A percentile compares a stretch with the other conserved stretches of the same genome.
These are phyloP conservation scores for Pestalotiopsis fici DNA, from an alignment of 2,329 filamentous ascomycete species.

Conservation along the genomic window DNA sequence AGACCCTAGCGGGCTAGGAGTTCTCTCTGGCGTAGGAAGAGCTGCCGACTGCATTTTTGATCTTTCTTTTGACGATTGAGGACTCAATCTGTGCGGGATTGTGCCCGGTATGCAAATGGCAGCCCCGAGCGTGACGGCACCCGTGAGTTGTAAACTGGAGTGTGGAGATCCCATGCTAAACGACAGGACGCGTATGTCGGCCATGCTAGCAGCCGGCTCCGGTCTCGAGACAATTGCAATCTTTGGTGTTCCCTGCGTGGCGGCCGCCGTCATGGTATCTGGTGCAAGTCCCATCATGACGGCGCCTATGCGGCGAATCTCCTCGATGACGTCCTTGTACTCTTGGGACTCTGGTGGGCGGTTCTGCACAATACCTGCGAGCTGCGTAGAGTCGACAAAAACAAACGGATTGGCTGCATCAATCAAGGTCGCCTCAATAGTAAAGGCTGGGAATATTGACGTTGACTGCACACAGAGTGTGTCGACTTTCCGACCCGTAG, in stretches of 20 bases:
- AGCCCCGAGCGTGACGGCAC: constrained; percentile 47
- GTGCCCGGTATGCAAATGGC: constrained; percentile 43
- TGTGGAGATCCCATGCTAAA: constrained; percentile 53
- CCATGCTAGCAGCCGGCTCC: not conserved
- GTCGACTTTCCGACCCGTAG: constrained; percentile 37
- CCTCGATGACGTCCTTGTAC: constrained; percentile 31
- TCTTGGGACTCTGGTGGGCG: constrained; percentile 31
- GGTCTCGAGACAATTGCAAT: constrained; percentile 37
- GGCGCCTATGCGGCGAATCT: constrained; percentile 37
- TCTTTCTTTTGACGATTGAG: not conserved
- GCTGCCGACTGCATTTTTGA: not conserved
- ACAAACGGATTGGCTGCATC: constrained; percentile 44
- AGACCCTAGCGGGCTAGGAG: not conserved
- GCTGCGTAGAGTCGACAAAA: constrained; percentile 28
- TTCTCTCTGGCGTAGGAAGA: not conserved
- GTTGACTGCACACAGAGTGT: constrained; percentile 23
- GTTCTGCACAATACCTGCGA: constrained; percentile 8
- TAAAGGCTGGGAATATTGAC: not conserved
- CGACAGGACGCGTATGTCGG: constrained; percentile 44
- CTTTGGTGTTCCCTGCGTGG: constrained; percentile 30
- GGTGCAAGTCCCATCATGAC: constrained; percentile 40
- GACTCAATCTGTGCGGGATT: constrained; percentile 20
- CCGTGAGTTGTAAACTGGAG: constrained; percentile 53
- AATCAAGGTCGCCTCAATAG: constrained; percentile 35
- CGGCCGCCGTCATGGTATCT: constrained; percentile 31